Evolutionary conservation across 2,329 filamentous ascomycete genomes (phyloP), one percentile per base, ranked within the genome.

Genomic region (Emericellopsis cladophorae): DNA sequence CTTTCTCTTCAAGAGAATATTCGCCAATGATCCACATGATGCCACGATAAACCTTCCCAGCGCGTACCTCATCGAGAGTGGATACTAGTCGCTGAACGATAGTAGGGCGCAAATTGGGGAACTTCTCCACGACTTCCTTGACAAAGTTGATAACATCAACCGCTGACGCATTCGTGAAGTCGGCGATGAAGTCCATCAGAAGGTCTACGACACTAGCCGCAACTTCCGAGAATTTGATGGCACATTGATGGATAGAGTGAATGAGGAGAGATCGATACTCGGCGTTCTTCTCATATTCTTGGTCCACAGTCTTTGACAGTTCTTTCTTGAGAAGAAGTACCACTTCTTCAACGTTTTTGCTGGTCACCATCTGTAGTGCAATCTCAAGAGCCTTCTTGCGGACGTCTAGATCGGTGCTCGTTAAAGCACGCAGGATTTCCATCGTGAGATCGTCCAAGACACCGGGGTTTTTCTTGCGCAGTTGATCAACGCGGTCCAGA

Each of bases 61-160:
- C 89, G 45, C 92, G 81, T 22, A 98, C 92, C 60, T 98, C 92
- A 52, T 81, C 81, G 36, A 98, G 70, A 1, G 92, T 96, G 12
- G 85, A 83, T 7, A 96, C 89, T 14, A 98, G 70, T 45, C 89
- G 83, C 53, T 84, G 79, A 7, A 96, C 82, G 50, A 98, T 96
- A 1, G 85, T 84, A 29, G 81, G 77, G 45, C 92, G 81, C 43
- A 98, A 74, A 51, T 85, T 80, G 7, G 92, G 92, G 68, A 96
- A 98, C 56, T 94, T 95, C 65, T 98, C 92, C 7, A 96, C 90
- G 4, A 98, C 92, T 60, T 98, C 92, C 65, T 98, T 98, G 48
- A 98, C 89, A 56, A 98, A 98, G 42, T 87, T 89, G 56, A 98
- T 96, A 41, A 98, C 90, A 61, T 98, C 92, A 24, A 98, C 86